phyloP scores from a whole-genome alignment of 2,329 filamentous ascomycete species.

The Aspergillus intermedius region DNA sequence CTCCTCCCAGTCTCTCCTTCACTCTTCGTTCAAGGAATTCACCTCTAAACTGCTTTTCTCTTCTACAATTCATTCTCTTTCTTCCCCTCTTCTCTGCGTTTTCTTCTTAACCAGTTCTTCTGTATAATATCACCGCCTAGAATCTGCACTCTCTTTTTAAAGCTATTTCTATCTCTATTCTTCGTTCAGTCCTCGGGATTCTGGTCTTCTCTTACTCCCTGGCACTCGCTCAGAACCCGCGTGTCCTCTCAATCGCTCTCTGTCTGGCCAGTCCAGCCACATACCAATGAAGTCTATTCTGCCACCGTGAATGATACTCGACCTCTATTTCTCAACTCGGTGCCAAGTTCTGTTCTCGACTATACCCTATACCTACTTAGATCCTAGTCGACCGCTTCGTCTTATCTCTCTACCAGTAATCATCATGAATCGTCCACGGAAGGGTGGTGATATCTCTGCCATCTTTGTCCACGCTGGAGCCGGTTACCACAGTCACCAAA shows the following conservation, averaged over 20 bases:
- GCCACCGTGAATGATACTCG: not conserved
- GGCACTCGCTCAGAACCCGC: too few species aligned
- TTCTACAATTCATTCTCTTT: too few species aligned
- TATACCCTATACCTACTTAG: not conserved
- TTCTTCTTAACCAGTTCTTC: too few species aligned
- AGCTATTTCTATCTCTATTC: too few species aligned
- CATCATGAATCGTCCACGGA: constrained; percentile 31
- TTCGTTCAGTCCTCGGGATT: too few species aligned
- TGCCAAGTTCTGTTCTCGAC: not conserved
- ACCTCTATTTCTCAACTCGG: not conserved
- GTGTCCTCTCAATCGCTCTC: not conserved
- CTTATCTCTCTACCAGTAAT: not conserved
- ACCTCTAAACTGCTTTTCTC: too few species aligned
- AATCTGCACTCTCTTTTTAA: too few species aligned
- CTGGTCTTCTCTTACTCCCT: too few species aligned
- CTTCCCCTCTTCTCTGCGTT: too few species aligned
- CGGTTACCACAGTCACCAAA: constrained; percentile 82
- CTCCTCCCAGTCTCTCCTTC: too few species aligned
- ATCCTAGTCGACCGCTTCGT: not conserved
- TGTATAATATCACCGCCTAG: too few species aligned
- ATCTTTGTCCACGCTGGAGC: constrained; percentile 96
- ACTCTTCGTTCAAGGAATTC: too few species aligned
- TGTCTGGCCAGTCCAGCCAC: not conserved
- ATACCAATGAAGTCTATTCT: not conserved
- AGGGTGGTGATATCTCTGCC: constrained; percentile 53